Evolutionary conservation across 1,284 basidiomycete genomes (phyloP), one percentile per base, ranked within the genome.

Genomic region (Puccinia coronata): DNA sequence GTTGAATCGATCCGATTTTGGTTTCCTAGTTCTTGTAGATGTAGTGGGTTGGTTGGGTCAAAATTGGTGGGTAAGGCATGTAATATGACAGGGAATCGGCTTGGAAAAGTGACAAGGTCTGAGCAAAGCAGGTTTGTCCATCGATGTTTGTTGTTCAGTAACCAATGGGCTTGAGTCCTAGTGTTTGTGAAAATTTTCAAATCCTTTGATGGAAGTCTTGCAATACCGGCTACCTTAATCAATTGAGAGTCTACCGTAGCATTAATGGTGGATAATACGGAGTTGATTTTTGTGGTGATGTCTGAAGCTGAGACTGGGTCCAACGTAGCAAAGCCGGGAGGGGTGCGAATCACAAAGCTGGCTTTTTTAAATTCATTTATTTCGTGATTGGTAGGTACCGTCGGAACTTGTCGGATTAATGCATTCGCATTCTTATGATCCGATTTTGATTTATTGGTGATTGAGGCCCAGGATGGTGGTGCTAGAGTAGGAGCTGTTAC

Each of bases 311-410:
- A 69, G 31, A 43, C 6, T 14, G 28, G 2, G 28, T 43, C 39
- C 28, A 69, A 16, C 2, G n/a, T 25, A 31, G 28, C 2, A 39
- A 67, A 67, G 3, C 63, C 63, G 8, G 63, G 63, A 9, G 31
- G 31, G 2, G 28, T 67, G 6, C 28, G 14, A 39, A 67, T n/a
- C 63, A 67, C 63, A 4, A 67, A 20, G 14, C 34, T 67, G 6
- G 63, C 63, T 31, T 28, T 14, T 67, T 67, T 67, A 25, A 67
- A 67, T 39, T 67, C 25, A 25, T 67, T 67, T 25, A 67, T n/a
- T 25, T 57, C n/a, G n/a, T n/a, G n/a, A n/a, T n/a, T n/a, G n/a
- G n/a, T n/a, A n/a, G n/a, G n/a, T n/a, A n/a, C n/a, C n/a, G n/a
- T n/a, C n/a, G n/a, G n/a, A n/a, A n/a, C n/a, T n/a, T n/a, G n/a